Evolutionary conservation across 1,139 yeast species (phyloP), one percentile per base, ranked within the genome.

Genomic region (Yamadazyma sp.): DNA sequence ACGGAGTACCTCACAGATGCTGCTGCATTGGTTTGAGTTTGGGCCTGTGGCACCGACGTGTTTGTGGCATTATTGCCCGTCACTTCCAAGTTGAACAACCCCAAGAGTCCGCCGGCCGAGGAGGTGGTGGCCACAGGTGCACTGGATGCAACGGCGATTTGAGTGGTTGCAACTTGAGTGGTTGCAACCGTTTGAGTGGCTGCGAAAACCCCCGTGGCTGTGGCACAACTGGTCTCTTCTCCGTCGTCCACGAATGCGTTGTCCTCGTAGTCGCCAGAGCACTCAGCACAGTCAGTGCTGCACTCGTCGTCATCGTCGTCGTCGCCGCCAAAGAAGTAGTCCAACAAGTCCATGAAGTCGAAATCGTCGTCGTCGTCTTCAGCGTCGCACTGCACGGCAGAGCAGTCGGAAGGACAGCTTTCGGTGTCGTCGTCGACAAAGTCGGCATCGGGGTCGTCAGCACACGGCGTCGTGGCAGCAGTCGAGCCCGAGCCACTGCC

Each of bases 351-450:
- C 25, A 40, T 29, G 44, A 48, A 46, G 22, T 38, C 43, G 26
- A 50, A 42, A 35, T 42, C 45, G 29, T 45, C 57, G 29, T 47
- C 53, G 13, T 45, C 57, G 33, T 48, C 53, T 8, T 46, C 51
- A 24, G 40, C 52, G 2, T 47, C 51, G 40, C 52, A 48, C 28
- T 35, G 31, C 17, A 47, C 48, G 3, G 41, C 33, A 4, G 48
- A 38, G 31, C 50, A 46, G 31, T 46, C 50, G 22, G 14, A 17
- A 11, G 44, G 39, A 31, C 48, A 43, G 15, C 44, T 14, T 11
- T 20, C 28, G 29, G 38, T 8, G 12, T 12, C 22, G 22, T 24
- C 20, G 20, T 30, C 38, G 18, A 31, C 30, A 27, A 39, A 46
- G 33, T 46, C 49, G 15, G 35, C 36, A 13, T 34, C 31, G 14